Evolutionary conservation across 2,329 filamentous ascomycete genomes (phyloP), one percentile per base, ranked within the genome.

Genomic region (Rhynchosporium secalis): DNA sequence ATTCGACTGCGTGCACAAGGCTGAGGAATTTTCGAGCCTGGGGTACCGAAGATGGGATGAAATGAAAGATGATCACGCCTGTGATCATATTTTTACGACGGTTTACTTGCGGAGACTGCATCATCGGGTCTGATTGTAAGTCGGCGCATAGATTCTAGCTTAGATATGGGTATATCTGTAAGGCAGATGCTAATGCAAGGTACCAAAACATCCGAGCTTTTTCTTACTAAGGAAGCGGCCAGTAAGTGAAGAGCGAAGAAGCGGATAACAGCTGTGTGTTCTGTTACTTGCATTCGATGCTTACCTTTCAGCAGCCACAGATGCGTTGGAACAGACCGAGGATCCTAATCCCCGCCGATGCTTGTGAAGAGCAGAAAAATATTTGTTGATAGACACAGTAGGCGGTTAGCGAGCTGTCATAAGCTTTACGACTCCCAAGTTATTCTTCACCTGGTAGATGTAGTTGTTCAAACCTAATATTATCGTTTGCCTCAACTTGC

Each of bases 151-250:
- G 31, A 48, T 43, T 20, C 43, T 48, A 26, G 28, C 28, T 15
- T 58, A 12, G 43, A 20, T 29, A 29, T 47, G 48, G n/a, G 38
- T 4, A 43, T 48, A 58, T 58, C 8, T 58, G 45, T 48, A 58
- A 31, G 45, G 43, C 56, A 29, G n/a, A 31, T 15, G 6, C 45
- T 58, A 38, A 58, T 58, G 41, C 56, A 48, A 47, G 56, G 56
- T 31, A 58, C 56, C 45, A 58, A n/a, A 28, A 10, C 28, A 28
- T 20, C 10, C 31, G 48, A 38, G 31, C 29, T 36, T 38, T 15
- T 40, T 12, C n/a, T 20, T 20, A 20, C 20, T 20, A 20, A 20
- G 20, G 20, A 20, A 20, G 20, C 20, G 20, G 20, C 20, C 20
- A 20, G 20, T 20, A 20, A 20, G 20, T 20, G 20, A 20, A 20